These are phyloP conservation scores for Macaranga tanarius DNA, from an alignment of 441 rosid species.

Conservation along the genomic window DNA sequence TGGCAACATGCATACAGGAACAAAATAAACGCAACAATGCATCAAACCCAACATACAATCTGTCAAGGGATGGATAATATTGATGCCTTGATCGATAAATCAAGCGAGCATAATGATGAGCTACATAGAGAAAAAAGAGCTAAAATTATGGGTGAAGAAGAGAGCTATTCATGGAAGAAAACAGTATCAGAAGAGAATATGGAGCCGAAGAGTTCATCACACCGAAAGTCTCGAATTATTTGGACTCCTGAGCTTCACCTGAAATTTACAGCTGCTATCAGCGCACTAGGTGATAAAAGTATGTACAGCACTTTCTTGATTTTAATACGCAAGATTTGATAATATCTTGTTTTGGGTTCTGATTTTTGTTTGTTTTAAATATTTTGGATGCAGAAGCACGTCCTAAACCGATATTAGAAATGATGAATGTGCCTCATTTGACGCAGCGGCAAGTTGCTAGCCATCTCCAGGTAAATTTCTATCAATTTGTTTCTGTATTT, in stretches of 20 bases:
- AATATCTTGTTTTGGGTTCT: not conserved
- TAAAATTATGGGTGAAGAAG: not conserved
- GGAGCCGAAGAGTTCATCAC: not conserved
- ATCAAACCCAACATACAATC: not conserved
- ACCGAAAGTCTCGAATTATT: conserved; percentile 14
- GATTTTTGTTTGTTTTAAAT: not conserved
- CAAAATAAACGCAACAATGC: not conserved
- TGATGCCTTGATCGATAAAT: no score
- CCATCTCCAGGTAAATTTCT: conserved; percentile 55
- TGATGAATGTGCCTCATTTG: conserved; percentile 48
- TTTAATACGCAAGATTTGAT: not conserved
- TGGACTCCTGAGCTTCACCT: conserved; percentile 49
- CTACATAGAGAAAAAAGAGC: not conserved
- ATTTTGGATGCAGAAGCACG: conserved; percentile 37
- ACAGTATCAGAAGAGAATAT: not conserved
- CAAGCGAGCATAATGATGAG: not conserved
- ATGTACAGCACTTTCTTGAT: not conserved
- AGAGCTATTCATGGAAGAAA: not conserved
- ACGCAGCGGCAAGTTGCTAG: conserved; percentile 50
- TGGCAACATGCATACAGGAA: conserved; percentile 42
- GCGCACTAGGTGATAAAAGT: conserved; percentile 42
- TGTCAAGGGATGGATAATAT: no score
- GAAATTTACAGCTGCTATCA: conserved; percentile 44
- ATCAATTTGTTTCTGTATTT: not conserved
- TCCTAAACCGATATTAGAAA: conserved; percentile 40